These are phyloP conservation scores for Scheffersomyces segobiensis DNA, from an alignment of 1,139 yeast species.

Conservation along the genomic window DNA sequence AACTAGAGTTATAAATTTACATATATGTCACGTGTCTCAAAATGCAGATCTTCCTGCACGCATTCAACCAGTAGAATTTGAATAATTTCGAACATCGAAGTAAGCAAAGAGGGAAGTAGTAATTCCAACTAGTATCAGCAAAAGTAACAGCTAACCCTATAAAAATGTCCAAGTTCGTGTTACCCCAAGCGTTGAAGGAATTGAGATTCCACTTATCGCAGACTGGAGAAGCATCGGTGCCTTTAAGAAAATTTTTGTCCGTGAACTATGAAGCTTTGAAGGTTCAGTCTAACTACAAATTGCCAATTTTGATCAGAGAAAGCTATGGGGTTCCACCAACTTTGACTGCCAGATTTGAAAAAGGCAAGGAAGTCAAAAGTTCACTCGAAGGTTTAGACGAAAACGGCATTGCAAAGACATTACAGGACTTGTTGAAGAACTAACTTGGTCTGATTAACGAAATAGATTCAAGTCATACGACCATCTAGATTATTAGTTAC, in stretches of 20 bases:
- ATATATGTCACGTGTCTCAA: neutral
- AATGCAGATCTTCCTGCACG: neutral
- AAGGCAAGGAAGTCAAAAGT: constrained; percentile 44
- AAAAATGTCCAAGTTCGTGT: constrained; percentile 55
- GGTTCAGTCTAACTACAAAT: constrained; percentile 38
- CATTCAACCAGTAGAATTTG: neutral
- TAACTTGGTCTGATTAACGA: constrained; percentile 1
- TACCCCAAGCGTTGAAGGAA: constrained; percentile 70
- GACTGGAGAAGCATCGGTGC: constrained; percentile 67
- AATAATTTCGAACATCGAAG: constrained; percentile 2
- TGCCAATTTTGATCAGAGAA: constrained; percentile 78
- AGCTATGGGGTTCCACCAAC: constrained; percentile 71
- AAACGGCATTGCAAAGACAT: constrained; percentile 37
- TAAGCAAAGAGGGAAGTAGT: neutral
- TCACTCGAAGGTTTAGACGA: constrained; percentile 49
- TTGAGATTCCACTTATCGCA: constrained; percentile 80
- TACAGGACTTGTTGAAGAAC: constrained; percentile 38
- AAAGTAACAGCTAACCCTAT: constrained; percentile 3
- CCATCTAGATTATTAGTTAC: neutral
- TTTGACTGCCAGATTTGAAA: constrained; percentile 67
- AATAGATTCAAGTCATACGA: neutral
- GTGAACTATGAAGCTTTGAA: constrained; percentile 64
- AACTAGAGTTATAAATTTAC: no score
- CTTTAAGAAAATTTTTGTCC: constrained; percentile 62
- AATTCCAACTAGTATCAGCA: constrained; percentile 9